These are phyloP conservation scores for Phytophthora pisi DNA, from an alignment of 352 stramenopile genomes.

Conservation along the genomic window DNA sequence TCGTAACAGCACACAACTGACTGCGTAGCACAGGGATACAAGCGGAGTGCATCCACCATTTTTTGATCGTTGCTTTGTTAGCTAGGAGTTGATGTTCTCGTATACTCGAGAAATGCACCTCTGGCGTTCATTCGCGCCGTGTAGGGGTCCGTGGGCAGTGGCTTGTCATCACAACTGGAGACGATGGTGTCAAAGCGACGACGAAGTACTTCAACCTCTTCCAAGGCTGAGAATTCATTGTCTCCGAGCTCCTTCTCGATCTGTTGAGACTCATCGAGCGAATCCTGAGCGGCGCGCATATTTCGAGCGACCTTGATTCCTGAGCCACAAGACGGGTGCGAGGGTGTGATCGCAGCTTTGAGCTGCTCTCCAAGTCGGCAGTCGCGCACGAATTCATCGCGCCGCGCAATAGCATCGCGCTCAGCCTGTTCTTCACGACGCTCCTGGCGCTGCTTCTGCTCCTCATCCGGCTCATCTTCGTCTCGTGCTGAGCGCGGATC, in stretches of 20 bases:
- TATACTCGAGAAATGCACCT: conserved; percentile 44
- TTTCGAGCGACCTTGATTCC: conserved; percentile 52
- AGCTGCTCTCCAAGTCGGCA: conserved; percentile 60
- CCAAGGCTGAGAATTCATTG: neutral
- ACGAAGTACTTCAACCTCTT: conserved; percentile 34
- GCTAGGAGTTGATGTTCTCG: conserved; percentile 7
- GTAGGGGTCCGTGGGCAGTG: conserved; percentile 13
- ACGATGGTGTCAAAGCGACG: conserved; percentile 53
- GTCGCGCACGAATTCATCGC: conserved; percentile 53
- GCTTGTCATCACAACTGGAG: conserved; percentile 15
- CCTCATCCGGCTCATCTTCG: conserved; percentile 32
- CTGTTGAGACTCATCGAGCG: neutral
- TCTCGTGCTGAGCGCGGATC: conserved; percentile 26
- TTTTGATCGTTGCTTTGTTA: neutral
- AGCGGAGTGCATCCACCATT: neutral
- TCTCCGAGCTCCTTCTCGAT: conserved; percentile 1
- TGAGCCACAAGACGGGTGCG: conserved; percentile 53
- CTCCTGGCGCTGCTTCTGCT: conserved; percentile 30
- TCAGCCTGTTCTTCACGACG: conserved; percentile 32
- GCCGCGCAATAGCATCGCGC: conserved; percentile 24
- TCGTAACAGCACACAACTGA: too few relatives aligned
- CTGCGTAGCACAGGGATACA: too few relatives aligned
- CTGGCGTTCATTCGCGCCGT: conserved; percentile 20
- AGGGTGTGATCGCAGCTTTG: conserved; percentile 39
- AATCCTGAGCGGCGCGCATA: conserved; percentile 42